Base-by-base conservation (phyloP, 2,329 filamentous ascomycete genomes). In the Fusarium sp. region DNA sequence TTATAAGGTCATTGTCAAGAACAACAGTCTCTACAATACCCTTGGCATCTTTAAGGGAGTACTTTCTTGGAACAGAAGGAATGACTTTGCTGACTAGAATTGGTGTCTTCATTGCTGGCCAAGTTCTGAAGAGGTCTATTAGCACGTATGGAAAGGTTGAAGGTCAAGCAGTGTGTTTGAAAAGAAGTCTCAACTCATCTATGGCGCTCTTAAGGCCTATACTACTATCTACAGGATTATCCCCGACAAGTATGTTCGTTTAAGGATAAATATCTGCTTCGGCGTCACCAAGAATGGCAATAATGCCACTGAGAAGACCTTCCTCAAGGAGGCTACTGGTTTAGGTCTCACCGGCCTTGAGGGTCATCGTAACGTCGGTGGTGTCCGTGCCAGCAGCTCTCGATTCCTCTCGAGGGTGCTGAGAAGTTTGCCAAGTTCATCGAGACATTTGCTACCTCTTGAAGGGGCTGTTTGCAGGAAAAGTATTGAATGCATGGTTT, bases 231-330 rank as follows among this genome's bases (percentile, higher is more conserved):
- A 96, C 78, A 82, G 80, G 55, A 75, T 97, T 29, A 87, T 97
- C 0, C 92, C 93, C 0, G 84, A 90, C 66, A 90, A 90, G 77
- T 79, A 80, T 19, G 89, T 84, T 4, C 89, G 93, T 53, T 96
- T 91, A 68, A 82, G 92, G 51, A 97, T 98, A 90, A 98, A 98
- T 77, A 91, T 98, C 55, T 97, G 93, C 82, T 97, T 97, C 82
- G 82, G 93, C 14, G 83, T 96, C 15, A 80, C 68, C 63, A 81
- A 79, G 73, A 75, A 80, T 43, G 84, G 82, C 39, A 85, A 88
- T 37, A 79, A 88, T 47, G 87, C 84, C 11, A 83, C 88, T 19
- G 93, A 98, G 75, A 91, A 92, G 76, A 82, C 82, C 1, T 98
- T 98, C 78, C 75, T 98, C 41, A 84, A 88, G 57, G 86, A 90